Conservation (phyloP, 2,329 filamentous ascomycete genomes). For the Phoma herbarum region DNA sequence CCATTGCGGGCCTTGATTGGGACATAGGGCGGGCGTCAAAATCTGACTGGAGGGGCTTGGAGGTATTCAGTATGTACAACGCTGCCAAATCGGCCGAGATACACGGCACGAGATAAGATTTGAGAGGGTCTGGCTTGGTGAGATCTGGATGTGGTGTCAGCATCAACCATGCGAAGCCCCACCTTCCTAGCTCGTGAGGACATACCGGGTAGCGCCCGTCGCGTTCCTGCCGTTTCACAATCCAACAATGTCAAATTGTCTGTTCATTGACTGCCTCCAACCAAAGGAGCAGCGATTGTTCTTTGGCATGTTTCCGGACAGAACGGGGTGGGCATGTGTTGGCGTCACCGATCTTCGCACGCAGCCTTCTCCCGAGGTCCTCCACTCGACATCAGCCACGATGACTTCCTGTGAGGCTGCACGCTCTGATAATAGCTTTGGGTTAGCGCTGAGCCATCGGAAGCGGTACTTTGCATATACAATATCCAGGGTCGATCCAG, state of each 20-base stretch:
- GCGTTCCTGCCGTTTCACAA: background rate
- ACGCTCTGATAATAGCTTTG: too few species aligned
- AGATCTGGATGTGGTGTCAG: background rate
- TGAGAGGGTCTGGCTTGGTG: background rate
- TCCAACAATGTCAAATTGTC: too few species aligned
- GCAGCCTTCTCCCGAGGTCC: too few species aligned
- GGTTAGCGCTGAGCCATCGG: conserved; percentile 35
- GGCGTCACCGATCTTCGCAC: too few species aligned
- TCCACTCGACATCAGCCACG: too few species aligned
- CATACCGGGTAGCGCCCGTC: background rate
- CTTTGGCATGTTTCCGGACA: background rate
- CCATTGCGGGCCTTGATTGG: background rate
- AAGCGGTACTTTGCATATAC: conserved; percentile 47
- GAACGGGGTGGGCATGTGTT: too few species aligned
- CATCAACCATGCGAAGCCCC: background rate
- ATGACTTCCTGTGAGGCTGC: too few species aligned
- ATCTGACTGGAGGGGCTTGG: background rate
- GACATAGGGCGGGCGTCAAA: background rate
- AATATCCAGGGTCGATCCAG: conserved; percentile 38
- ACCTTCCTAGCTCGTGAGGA: conserved; percentile 5
- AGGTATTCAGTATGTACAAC: background rate
- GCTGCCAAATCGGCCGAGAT: background rate
- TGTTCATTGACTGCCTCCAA: background rate
- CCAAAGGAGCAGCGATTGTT: background rate
- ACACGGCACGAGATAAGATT: background rate